Evolutionary conservation across 1,139 yeast genomes (phyloP).

Genomic region (Lizanozyma gosingica): DNA sequence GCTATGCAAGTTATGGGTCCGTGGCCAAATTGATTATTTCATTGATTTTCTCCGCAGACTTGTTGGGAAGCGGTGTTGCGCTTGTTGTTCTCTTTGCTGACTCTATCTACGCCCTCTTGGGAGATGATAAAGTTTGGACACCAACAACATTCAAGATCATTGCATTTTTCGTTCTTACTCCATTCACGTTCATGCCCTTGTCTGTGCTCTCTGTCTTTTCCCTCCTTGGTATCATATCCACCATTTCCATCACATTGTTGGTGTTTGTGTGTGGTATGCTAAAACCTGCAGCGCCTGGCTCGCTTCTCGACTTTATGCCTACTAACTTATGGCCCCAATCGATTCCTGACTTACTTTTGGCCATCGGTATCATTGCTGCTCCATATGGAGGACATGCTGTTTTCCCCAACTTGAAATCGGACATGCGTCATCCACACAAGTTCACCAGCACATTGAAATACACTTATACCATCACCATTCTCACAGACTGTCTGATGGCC

Average conservation of each 20-base stretch:
- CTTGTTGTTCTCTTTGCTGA: slow-evolving; percentile 48
- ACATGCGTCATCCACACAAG: slow-evolving; percentile 46
- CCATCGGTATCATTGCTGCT: slow-evolving; percentile 50
- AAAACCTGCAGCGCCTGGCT: slow-evolving; percentile 34
- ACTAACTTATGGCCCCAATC: slow-evolving; percentile 40
- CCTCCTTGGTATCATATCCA: slow-evolving; percentile 35
- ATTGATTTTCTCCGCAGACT: slow-evolving; percentile 35
- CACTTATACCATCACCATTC: slow-evolving; percentile 55
- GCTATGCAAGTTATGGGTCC: slow-evolving; percentile 39
- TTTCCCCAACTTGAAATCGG: slow-evolving; percentile 50
- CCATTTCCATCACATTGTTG: slow-evolving; percentile 32
- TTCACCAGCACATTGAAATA: slow-evolving; percentile 28
- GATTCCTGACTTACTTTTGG: slow-evolving; percentile 31
- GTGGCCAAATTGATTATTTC: slow-evolving; percentile 33
- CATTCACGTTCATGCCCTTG: slow-evolving; percentile 38
- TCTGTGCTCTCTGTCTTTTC: slow-evolving; percentile 37
- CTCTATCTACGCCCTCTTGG: slow-evolving; percentile 36
- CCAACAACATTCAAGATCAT: slow-evolving; percentile 27
- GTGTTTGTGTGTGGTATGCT: slow-evolving; percentile 33
- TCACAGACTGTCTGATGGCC: slow-evolving; percentile 71
- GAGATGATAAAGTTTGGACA: slow-evolving; percentile 32
- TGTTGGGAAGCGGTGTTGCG: slow-evolving; percentile 50
- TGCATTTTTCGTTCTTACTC: slow-evolving; percentile 35
- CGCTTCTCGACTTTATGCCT: slow-evolving; percentile 33
- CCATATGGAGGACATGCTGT: slow-evolving; percentile 61